Conservation (phyloP, 2,329 filamentous ascomycete species). For the Venturia nashicola region DNA sequence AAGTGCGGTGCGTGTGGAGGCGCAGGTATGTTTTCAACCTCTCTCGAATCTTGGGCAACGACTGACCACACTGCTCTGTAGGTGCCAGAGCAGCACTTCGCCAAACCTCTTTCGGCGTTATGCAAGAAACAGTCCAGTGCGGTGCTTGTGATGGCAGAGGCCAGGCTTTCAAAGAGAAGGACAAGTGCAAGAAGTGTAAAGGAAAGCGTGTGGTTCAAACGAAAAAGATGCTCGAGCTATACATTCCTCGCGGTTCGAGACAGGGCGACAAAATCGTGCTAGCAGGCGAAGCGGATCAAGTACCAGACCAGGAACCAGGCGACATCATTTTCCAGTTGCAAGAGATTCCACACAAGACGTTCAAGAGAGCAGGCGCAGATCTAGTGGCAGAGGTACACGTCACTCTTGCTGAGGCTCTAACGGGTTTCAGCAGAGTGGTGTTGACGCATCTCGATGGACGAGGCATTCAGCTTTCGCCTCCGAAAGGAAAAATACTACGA, state of each 20-base stretch:
- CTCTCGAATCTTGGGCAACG: background rate
- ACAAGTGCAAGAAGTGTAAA: constrained; percentile 98
- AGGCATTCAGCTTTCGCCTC: constrained; percentile 66
- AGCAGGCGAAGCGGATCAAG: constrained; percentile 87
- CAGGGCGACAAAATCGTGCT: constrained; percentile 82
- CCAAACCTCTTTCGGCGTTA: constrained; percentile 60
- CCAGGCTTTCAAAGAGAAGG: constrained; percentile 84
- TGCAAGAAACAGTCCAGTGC: constrained; percentile 68
- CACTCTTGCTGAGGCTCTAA: constrained; percentile 70
- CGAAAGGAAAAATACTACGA: constrained; percentile 61
- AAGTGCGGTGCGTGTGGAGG: constrained; percentile 79
- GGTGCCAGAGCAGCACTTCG: constrained; percentile 64
- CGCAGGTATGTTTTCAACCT: constrained; percentile 36
- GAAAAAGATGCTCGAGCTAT: constrained; percentile 91
- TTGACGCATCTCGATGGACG: constrained; percentile 87
- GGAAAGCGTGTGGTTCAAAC: constrained; percentile 75
- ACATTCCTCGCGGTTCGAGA: constrained; percentile 72
- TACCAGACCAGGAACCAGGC: constrained; percentile 77
- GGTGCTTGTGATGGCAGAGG: constrained; percentile 77
- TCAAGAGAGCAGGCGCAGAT: constrained; percentile 74
- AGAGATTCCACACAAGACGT: constrained; percentile 69
- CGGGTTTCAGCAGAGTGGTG: constrained; percentile 81
- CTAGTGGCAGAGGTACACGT: constrained; percentile 71
- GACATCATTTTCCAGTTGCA: constrained; percentile 84
- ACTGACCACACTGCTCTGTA: constrained; percentile 14